Conservation (phyloP, 345 rosid genomes). For the Fremontodendron californicum region DNA sequence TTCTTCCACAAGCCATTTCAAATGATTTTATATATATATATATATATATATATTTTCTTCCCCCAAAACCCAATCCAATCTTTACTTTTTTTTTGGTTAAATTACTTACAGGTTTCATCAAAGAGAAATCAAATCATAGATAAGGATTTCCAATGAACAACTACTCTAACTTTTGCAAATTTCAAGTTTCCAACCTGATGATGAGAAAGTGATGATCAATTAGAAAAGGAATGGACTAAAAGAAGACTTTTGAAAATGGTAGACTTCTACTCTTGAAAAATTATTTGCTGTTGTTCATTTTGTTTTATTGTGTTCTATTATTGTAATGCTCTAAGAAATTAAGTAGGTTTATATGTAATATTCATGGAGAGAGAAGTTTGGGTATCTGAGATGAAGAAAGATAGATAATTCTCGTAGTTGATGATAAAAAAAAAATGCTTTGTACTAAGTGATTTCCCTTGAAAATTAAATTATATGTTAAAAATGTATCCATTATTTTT, state of each 20-base stretch:
- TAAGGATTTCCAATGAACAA: slow-evolving; percentile 1
- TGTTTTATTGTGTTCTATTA: neutral
- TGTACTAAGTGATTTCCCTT: slow-evolving; percentile 18
- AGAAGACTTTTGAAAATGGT: slow-evolving; percentile 20
- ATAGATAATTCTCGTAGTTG: neutral
- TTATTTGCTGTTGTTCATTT: slow-evolving; percentile 7
- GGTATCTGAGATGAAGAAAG: slow-evolving; percentile 18
- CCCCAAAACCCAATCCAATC: neutral
- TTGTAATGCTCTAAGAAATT: neutral
- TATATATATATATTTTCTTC: neutral
- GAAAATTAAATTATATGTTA: neutral
- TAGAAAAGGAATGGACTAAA: slow-evolving; percentile 3
- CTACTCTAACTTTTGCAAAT: slow-evolving; percentile 20
- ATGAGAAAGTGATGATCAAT: neutral
- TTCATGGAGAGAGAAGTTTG: slow-evolving; percentile 21
- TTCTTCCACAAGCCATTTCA: slow-evolving; percentile 40
- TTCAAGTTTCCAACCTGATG: neutral
- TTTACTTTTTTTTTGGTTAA: neutral
- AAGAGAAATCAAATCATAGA: slow-evolving; percentile 17
- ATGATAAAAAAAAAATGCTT: slow-evolving; percentile 6
- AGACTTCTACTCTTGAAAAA: slow-evolving; percentile 21
- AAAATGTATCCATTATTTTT: neutral
- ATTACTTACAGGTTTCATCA: slow-evolving; percentile 14
- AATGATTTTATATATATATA: slow-evolving; percentile 27
- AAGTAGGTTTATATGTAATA: slow-evolving; percentile 19